Base-by-base conservation (phyloP, 139 green algal species). In the Closterium sp. region DNA sequence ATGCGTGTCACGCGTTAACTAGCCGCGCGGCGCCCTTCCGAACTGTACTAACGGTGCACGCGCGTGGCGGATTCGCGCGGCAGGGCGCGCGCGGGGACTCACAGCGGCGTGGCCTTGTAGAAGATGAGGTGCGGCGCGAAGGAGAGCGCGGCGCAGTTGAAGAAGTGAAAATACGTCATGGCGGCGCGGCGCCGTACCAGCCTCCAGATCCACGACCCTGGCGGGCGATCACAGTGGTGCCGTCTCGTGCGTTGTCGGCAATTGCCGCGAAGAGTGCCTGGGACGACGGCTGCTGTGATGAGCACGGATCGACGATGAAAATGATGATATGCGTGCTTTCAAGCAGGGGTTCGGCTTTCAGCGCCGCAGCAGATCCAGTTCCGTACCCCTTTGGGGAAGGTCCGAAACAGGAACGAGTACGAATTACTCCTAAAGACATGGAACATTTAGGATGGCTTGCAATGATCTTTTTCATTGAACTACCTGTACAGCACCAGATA, bases 31-130 rank as follows among this genome's bases (percentile, higher is more conserved):
- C 73, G 24, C 10, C 73, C 24, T 30, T 28, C 22, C 84, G 28
- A 13, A 28, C 27, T 21, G 84, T 87, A 17, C 10, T 21, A 87
- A 87, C 27, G n/a, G 13, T 21, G 84, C 19, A 87, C 21, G 84
- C 19, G 84, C 84, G 1, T 32, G 84, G 28, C 84, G 27, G 84
- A 3, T 21, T 22, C 1, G 50, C 50, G 50, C 13, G 50, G 50
- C 50, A 73, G 50, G 50, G 50, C 50, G 50, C 50, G 50, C 50
- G 50, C 13, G 13, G 13, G 50, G 24, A 92, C 92, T 95, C 62
- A 94, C 92, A 94, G 73, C 30, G 92, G 92, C 6, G 92, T 94
- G 85, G 92, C 92, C 38, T 94, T 94, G 92, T 94, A 94, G 87
- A 95, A 94, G 32, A 94, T 42, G 86, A 94, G 11, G 73, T 94